Evolutionary conservation across 1,284 basidiomycete species (phyloP).

Genomic region (Cutaneotrichosporon sp.): DNA sequence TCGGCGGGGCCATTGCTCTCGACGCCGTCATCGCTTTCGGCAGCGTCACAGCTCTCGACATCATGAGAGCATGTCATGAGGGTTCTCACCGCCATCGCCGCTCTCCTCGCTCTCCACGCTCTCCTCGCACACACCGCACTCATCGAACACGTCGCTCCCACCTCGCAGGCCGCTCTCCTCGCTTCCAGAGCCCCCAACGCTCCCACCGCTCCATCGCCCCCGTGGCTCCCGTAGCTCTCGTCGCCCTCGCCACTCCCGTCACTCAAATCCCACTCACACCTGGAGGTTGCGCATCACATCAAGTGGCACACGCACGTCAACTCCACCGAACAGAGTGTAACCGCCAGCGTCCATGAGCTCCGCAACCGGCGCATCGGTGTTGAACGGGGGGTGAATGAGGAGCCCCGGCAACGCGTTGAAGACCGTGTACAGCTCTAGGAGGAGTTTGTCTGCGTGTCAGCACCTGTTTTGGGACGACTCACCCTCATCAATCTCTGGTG

Average conservation of each 20-base stretch:
- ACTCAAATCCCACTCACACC: conserved; percentile 34
- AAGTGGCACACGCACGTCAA: conserved; percentile 50
- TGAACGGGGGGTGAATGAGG: conserved; percentile 47
- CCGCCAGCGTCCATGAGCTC: conserved; percentile 50
- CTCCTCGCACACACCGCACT: not conserved
- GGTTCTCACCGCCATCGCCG: too few species aligned
- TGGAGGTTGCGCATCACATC: conserved; percentile 50
- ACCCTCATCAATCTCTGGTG: conserved; percentile 48
- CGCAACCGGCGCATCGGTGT: conserved; percentile 45
- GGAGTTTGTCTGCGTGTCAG: conserved; percentile 39
- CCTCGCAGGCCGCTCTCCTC: not conserved
- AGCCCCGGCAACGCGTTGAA: conserved; percentile 50
- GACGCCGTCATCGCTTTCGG: too few species aligned
- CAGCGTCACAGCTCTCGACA: too few species aligned
- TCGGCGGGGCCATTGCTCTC: too few species aligned
- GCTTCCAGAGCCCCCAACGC: too few species aligned
- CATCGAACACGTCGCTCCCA: not conserved
- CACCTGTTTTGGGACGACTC: conserved; percentile 13
- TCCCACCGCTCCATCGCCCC: too few species aligned
- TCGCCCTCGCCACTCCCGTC: not conserved
- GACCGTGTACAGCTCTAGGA: conserved; percentile 46
- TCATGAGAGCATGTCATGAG: too few species aligned
- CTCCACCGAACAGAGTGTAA: conserved; percentile 49
- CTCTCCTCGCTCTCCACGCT: not conserved
- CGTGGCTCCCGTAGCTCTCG: too few species aligned